Percentiles rank a stretch among this genome's conserved stretches.
Evolutionary conservation across 192 early-diverging fungal genomes (phyloP).

Genomic region (Mortierella claussenii): DNA sequence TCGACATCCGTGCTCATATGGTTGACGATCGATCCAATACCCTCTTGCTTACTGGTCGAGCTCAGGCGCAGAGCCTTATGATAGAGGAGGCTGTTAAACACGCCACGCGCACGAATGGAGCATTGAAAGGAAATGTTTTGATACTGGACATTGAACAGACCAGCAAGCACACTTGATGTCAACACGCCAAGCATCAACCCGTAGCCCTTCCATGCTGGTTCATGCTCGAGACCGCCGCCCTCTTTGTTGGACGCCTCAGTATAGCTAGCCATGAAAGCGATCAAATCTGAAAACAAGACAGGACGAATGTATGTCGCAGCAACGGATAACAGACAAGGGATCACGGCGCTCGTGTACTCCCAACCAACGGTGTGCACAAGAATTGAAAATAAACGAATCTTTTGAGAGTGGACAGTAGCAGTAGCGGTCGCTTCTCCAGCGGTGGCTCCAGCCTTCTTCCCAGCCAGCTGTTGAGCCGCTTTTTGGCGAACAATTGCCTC

Average conservation of each 20-base stretch:
- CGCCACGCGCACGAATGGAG: conserved; percentile 59
- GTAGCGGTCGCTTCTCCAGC: background rate
- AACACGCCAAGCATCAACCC: conserved; percentile 25
- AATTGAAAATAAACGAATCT: conserved; percentile 3
- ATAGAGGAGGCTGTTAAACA: conserved; percentile 63
- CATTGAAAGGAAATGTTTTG: conserved; percentile 19
- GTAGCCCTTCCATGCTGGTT: conserved; percentile 17
- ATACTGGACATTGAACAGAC: conserved; percentile 28
- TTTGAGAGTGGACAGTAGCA: background rate
- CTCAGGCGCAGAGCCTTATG: conserved; percentile 65
- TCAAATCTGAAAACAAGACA: conserved; percentile 14
- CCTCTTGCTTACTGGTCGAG: conserved; percentile 64
- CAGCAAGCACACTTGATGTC: background rate
- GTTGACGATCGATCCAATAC: conserved; percentile 69
- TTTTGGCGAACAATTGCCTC: conserved; percentile 16
- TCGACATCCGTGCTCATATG: conserved; percentile 60
- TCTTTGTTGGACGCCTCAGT: background rate
- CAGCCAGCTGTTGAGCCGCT: background rate
- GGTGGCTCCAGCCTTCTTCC: background rate
- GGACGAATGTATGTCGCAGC: conserved; percentile 11
- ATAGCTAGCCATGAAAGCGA: conserved; percentile 23
- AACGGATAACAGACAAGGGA: conserved; percentile 17
- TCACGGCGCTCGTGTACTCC: conserved; percentile 15
- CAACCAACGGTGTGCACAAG: conserved; percentile 18
- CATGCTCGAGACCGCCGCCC: background rate